These are phyloP conservation scores for Cinnamomum chago DNA, from an alignment of 164 flowering plant genomes.

Conservation along the genomic window DNA sequence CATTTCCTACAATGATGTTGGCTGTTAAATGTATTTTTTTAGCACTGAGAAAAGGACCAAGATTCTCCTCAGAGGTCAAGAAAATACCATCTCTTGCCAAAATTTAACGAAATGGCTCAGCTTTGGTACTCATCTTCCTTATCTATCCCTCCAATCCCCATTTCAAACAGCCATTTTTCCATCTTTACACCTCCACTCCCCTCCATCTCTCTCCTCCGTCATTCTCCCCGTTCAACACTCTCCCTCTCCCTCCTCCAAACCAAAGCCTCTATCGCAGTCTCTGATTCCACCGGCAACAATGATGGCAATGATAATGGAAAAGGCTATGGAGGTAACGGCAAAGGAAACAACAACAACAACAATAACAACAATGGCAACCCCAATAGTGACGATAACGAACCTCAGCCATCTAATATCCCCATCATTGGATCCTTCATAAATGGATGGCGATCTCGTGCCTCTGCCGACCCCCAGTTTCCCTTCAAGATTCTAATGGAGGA, in stretches of 20 bases:
- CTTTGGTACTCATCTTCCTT: conserved; percentile 29
- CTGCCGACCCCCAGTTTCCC: conserved; percentile 93
- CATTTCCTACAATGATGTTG: no score
- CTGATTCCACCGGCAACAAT: conserved; percentile 9
- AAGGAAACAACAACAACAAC: conserved; percentile 8
- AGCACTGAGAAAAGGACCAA: no score
- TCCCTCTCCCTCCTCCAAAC: conserved; percentile 3
- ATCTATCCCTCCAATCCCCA: not conserved
- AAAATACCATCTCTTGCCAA: no score
- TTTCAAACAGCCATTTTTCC: conserved; percentile 1
- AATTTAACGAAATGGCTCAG: conserved; percentile 24
- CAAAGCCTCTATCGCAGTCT: conserved; percentile 5
- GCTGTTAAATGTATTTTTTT: no score
- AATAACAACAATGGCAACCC: conserved; percentile 2
- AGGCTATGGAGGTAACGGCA: conserved; percentile 1
- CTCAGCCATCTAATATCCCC: conserved; percentile 36
- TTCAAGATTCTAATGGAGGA: conserved; percentile 97
- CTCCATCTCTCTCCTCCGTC: not conserved
- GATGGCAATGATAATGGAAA: not conserved
- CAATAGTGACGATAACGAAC: conserved; percentile 11
- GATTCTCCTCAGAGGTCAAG: no score
- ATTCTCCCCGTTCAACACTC: not conserved
- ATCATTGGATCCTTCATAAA: conserved; percentile 49
- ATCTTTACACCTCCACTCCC: not conserved
- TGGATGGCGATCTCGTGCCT: conserved; percentile 88